Evolutionary conservation across 768 basidiomycete genomes (phyloP).

Genomic region (Hemileccinum impolitum): DNA sequence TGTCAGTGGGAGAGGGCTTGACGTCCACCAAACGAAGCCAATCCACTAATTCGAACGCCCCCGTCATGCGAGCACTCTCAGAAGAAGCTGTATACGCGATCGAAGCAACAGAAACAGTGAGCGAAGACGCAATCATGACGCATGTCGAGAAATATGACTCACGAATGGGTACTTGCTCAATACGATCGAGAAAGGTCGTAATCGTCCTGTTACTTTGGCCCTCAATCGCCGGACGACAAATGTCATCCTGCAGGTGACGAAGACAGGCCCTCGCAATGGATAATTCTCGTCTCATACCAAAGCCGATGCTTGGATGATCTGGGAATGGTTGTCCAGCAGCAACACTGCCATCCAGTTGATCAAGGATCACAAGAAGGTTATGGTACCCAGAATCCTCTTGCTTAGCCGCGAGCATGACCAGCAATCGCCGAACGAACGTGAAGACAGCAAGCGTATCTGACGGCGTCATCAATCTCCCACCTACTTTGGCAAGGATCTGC

Average conservation of each 20-base stretch:
- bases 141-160: conserved; percentile 23
- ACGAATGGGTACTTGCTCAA: conserved; percentile 48
- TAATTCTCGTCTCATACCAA: conserved; percentile 45
- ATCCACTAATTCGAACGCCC: conserved; percentile 61
- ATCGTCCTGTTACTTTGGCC: conserved; percentile 19
- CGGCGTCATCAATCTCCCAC: conserved; percentile 48
- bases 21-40: conserved; percentile 51
- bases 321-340: conserved; percentile 28
- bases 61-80: conserved; percentile 29
- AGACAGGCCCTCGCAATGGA: conserved; percentile 39
- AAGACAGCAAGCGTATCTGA: conserved; percentile 63
- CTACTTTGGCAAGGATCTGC: conserved; percentile 67
- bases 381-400: conserved; percentile 40
- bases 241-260: conserved; percentile 22
- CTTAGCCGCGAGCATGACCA: conserved; percentile 56
- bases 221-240: not conserved
- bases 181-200: conserved; percentile 41
- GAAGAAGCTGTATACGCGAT: conserved; percentile 36
- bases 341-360: conserved; percentile 38
- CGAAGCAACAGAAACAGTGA: not conserved
- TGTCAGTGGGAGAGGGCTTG: conserved; percentile 33
- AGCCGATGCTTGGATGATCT: conserved; percentile 32
- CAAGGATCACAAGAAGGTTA: conserved; percentile 29
- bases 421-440: conserved; percentile 61
- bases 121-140: not conserved